Evolutionary conservation across 176 grass and related monocot genomes (phyloP).

Genomic region (Stipa capillata): DNA sequence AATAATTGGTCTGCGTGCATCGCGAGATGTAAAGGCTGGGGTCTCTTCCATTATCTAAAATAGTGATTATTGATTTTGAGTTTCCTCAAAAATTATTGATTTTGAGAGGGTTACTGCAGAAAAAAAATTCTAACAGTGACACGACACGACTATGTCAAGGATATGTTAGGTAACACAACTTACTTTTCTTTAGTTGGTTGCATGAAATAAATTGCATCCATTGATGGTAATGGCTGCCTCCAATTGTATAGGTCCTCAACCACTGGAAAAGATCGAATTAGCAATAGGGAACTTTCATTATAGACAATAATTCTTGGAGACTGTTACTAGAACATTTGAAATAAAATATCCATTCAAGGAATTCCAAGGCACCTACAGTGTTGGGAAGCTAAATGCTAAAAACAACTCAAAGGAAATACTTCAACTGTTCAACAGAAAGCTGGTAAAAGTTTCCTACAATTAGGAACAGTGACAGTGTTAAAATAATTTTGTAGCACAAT

Average conservation of each 20-base stretch:
- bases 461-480: background rate
- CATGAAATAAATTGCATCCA: slow-evolving; percentile 93
- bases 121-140: background rate
- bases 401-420: background rate
- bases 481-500: background rate
- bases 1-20: too few species aligned
- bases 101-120: background rate
- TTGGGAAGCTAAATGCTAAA: slow-evolving; percentile 3
- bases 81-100: too few species aligned
- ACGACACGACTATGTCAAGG: background rate
- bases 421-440: background rate
- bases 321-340: background rate
- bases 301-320: background rate
- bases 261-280: slow-evolving; percentile 57
- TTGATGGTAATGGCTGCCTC: slow-evolving; percentile 71
- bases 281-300: background rate
- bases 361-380: background rate
- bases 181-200: slow-evolving; percentile 93
- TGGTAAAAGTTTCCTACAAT: background rate
- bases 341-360: background rate
- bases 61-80: too few species aligned
- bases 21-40: too few species aligned
- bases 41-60: too few species aligned
- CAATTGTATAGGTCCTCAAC: slow-evolving; percentile 82
- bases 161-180: slow-evolving; percentile 5